Percentiles rank a stretch among this genome's conserved stretches.
Evolutionary conservation across 2,329 filamentous ascomycete species (phyloP).

Genomic region (Cladosporium phlei): DNA sequence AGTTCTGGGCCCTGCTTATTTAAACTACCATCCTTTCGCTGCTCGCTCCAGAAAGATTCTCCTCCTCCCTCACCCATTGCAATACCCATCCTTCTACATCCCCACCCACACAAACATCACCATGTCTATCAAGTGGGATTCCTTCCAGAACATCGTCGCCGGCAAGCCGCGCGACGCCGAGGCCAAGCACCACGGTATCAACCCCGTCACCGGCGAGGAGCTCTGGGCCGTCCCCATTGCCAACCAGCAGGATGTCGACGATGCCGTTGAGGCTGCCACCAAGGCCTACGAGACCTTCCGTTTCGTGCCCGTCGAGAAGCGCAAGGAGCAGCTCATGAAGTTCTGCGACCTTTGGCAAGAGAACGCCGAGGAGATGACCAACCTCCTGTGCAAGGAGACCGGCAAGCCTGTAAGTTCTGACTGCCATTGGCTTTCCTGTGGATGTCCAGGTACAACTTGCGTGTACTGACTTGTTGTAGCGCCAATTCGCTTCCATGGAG

Average conservation of each 20-base stretch:
- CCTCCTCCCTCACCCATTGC: not conserved
- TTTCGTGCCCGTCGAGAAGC: conserved; percentile 30
- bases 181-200: conserved; percentile 30
- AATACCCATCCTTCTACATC: not conserved
- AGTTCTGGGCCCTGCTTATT: too few species aligned
- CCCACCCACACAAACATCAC: conserved; percentile 15
- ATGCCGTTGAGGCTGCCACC: conserved; percentile 33
- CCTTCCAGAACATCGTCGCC: conserved; percentile 38
- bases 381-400: conserved; percentile 34
- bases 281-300: conserved; percentile 36
- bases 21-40: conserved; percentile 2
- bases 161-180: conserved; percentile 31
- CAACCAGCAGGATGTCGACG: conserved; percentile 35
- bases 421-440: not conserved
- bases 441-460: too few species aligned
- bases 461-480: conserved; percentile 24
- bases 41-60: not conserved
- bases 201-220: conserved; percentile 35
- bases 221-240: conserved; percentile 35
- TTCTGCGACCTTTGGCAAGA: conserved; percentile 30
- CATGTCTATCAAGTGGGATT: conserved; percentile 41
- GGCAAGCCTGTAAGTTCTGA: conserved; percentile 34
- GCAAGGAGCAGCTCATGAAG: conserved; percentile 33
- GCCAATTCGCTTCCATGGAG: conserved; percentile 39
- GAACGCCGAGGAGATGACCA: conserved; percentile 33